Evolutionary conservation across 495 filamentous ascomycete species (phyloP), one percentile per base, ranked within the genome.

Genomic region (Neurospora sp.): DNA sequence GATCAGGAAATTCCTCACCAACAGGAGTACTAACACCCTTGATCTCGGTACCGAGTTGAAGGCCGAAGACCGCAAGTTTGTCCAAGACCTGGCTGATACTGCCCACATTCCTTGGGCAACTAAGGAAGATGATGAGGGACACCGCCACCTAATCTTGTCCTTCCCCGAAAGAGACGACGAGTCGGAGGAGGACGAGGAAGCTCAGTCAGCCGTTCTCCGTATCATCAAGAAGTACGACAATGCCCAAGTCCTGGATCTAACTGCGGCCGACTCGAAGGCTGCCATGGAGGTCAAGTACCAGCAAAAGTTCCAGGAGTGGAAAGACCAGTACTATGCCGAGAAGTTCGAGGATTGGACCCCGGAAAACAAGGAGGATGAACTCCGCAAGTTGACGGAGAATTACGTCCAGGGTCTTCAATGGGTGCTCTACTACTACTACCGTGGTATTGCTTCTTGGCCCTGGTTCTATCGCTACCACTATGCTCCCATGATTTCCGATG

Each of bases 391-490:
- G 74, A 89, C 93, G 1, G 93, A 97, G 82, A 99, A 98, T 83
- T 99, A 99, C 80, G 92, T 99, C 7, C 93, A 98, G 84, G 96
- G 96, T 38, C 83, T 99, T 69, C 96, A 99, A 78, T 99, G 96
- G 96, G 96, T 99, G 41, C 84, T 99, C 44, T 97, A 91, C 82
- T 99, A 99, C 83, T 99, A 99, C 79, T 98, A 99, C 79, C 90
- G 92, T 70, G 96, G 96, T 69, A 94, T 99, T 71, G 96, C 91
- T 37, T 98, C 94, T 69, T 99, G 96, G 96, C 92, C 96, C 35
- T 99, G 96, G 96, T 99, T 92, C 82, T 99, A 98, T 82, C 82
- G 84, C 41, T 99, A 97, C 78, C 96, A 99, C 82, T 99, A 98
- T 81, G 91, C 96, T 5, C 96, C 96, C 10, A 97, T 97, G 93